Base-by-base conservation (phyloP, 305 asterid genomes). In the Petunia hybrid region DNA sequence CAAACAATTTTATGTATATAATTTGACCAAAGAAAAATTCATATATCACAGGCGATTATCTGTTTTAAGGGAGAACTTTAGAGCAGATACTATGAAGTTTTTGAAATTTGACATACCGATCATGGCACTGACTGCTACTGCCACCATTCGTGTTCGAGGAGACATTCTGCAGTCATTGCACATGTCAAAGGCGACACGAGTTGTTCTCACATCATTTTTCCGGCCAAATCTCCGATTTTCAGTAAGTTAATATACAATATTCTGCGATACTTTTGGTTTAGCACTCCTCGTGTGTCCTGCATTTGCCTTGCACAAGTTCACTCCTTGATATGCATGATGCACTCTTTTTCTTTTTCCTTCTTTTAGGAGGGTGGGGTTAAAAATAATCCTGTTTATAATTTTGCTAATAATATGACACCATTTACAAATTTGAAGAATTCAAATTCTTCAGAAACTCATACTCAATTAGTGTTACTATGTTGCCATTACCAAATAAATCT, bases 91-190 rank as follows among this genome's bases (percentile, higher is more conserved):
- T 41, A 86, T 93, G 71, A 88, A 86, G 83, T 89, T 81, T 87
- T 87, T 89, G 85, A 89, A 87, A 85, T 90, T 80, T 88, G 93
- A 91, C 87, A 87, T 93, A 80, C 97, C 93, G 38, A 70, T 91
- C 80, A 90, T 91, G 97, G 93, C 97, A 77, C 84, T 93, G 89
- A 91, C 96, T 80, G 94, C 96, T 80, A 90, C 94, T 82, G 96
- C 96, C 71, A 91, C 97, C 71, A 81, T 82, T 63, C 46, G 80
- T 71, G 96, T 93, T 83, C 91, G 92, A 77, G 93, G 88, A 81
- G 95, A 93, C 85, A 93, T 93, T 88, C 84, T 91, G 78, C 89
- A 91, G 90, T 91, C 97, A 77, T 85, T 93, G 80, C 70, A 89
- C 87, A 89, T 91, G 96, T 86, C 93, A 63, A 82, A 85, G 67